Percentiles rank a stretch among this genome's conserved stretches.
Evolutionary conservation across 441 rosid genomes (phyloP).

Genomic region (Eutrema salsugineum): DNA sequence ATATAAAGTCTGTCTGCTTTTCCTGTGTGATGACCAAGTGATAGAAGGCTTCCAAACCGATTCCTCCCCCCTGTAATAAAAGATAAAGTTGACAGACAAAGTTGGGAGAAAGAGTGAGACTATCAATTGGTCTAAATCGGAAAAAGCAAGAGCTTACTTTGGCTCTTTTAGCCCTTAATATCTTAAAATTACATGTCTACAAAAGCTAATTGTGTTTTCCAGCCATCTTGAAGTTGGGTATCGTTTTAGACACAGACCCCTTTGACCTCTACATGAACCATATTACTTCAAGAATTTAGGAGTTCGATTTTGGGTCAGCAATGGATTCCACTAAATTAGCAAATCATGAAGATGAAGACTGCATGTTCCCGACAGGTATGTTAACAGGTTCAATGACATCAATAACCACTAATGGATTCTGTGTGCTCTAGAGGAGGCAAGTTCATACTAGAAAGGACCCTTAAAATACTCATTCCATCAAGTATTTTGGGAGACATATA

Average conservation of each 20-base stretch:
- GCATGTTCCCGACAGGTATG: background rate
- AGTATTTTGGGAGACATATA: background rate
- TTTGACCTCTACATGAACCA: background rate
- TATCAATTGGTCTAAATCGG: background rate
- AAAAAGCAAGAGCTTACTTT: background rate
- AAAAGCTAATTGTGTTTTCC: background rate
- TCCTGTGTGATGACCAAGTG: conserved; percentile 64
- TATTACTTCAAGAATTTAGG: background rate
- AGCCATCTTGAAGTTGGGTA: background rate
- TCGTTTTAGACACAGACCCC: background rate
- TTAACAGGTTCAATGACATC: background rate
- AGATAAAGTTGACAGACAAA: background rate
- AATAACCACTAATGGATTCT: background rate
- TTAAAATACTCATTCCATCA: background rate
- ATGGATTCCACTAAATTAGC: background rate
- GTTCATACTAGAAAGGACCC: background rate
- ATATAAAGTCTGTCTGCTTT: conserved; percentile 88
- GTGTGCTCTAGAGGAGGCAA: background rate
- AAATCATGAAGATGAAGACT: background rate
- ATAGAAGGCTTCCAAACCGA: conserved; percentile 78
- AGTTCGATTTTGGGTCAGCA: background rate
- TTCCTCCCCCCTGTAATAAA: conserved; percentile 66
- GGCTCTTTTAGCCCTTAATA: background rate
- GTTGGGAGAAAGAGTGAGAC: background rate
- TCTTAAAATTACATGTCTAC: background rate